Evolutionary conservation across 352 stramenopile species (phyloP).

Genomic region (Phytopythium vexans): DNA sequence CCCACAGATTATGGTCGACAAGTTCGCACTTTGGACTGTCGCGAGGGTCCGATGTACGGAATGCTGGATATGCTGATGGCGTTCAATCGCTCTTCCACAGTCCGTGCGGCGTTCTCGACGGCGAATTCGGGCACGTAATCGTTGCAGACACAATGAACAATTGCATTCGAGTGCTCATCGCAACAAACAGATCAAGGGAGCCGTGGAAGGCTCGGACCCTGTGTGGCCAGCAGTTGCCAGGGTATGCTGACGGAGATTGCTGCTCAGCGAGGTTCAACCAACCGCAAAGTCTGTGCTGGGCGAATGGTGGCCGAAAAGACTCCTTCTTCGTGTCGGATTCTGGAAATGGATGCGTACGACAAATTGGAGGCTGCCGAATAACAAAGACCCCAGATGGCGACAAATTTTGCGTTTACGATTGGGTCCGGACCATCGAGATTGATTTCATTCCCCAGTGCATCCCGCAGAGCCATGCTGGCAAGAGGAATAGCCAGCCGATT

Average conservation of each 20-base stretch:
- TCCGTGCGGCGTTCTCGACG: slow-evolving; percentile 28
- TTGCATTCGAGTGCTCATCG: slow-evolving; percentile 36
- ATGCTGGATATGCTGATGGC: slow-evolving; percentile 28
- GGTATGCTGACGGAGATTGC: slow-evolving; percentile 31
- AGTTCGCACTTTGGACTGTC: slow-evolving; percentile 1
- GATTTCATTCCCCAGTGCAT: slow-evolving; percentile 7
- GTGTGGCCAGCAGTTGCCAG: slow-evolving; percentile 20
- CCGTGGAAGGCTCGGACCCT: slow-evolving; percentile 26
- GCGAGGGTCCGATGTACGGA: slow-evolving; percentile 8
- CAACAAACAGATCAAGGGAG: slow-evolving; percentile 5
- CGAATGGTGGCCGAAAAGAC: slow-evolving; percentile 5
- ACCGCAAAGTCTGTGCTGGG: slow-evolving; percentile 29
- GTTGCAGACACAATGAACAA: slow-evolving; percentile 63
- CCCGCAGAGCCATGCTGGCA: neutral
- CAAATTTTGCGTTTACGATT: slow-evolving; percentile 21
- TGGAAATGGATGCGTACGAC: slow-evolving; percentile 42
- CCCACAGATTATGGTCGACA: neutral
- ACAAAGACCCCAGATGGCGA: slow-evolving; percentile 6
- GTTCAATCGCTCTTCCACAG: slow-evolving; percentile 36
- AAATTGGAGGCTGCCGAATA: slow-evolving; percentile 23
- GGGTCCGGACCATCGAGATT: slow-evolving; percentile 45
- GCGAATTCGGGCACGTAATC: slow-evolving; percentile 23
- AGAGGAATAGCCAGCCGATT: slow-evolving; percentile 2
- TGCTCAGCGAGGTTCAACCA: slow-evolving; percentile 32
- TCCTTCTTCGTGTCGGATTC: slow-evolving; percentile 39